Evolutionary conservation across 2,329 filamentous ascomycete genomes (phyloP), one percentile per base, ranked within the genome.

Genomic region (Cordyceps farinosa): DNA sequence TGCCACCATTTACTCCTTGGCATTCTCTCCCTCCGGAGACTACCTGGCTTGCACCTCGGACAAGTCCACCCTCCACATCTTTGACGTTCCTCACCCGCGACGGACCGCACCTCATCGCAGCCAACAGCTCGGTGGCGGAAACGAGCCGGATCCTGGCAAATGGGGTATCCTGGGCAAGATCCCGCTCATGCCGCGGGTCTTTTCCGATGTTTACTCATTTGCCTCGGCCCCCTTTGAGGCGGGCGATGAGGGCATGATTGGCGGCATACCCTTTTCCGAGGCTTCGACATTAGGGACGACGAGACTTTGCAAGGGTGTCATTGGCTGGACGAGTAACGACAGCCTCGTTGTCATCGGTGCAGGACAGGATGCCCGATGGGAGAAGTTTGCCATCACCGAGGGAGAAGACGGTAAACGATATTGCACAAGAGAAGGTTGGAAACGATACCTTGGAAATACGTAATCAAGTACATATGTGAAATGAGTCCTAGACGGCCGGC

Each of bases 21-120:
- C 90, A 11, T 95, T 99, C 74, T 96, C 91, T 27, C 93, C 93
- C 0, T 88, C 88, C 1, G 90, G 90, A 58, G 85, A 83, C 50
- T 84, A 92, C 72, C 83, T 98, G 11, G 95, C 95, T 32, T 94
- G 92, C 66, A 98, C 94, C 1, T 97, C 93, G 1, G 95, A 99
- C 80, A 99, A 98, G 77, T 93, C 91, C 6, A 99, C 93, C 0
- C 82, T 99, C 11, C 95, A 99, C 76, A 84, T 99, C 44, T 99
- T 97, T 72, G 92, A 98, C 71, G 82, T 97, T 1, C 89, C 89
- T 4, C 83, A 84, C 64, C 78, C 80, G 9, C 80, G 79, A 57
- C 78, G 77, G 66, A 73, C 76, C 3, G 69, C 72, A 7, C 68
- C 71, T 36, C 71, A 70, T 50, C 71, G 72, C 65, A 73, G 70